phyloP scores from a whole-genome alignment of 2,329 filamentous ascomycete species.

The Penicillium hordei region DNA sequence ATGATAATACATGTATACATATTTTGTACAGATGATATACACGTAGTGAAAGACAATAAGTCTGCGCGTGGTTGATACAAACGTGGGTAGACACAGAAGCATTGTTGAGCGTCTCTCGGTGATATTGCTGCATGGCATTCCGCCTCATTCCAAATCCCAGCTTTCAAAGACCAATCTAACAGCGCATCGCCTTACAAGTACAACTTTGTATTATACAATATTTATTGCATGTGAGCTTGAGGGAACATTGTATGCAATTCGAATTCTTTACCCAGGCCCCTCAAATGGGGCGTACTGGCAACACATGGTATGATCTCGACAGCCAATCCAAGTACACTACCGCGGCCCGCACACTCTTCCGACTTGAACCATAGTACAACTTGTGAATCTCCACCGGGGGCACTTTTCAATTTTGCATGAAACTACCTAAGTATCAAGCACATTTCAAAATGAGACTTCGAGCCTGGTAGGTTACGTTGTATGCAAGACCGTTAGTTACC shows the following conservation, averaged over 20 bases:
- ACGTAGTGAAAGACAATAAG: not conserved
- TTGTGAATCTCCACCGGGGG: not conserved
- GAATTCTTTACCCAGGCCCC: not conserved
- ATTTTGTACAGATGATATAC: not conserved
- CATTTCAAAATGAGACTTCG: not conserved
- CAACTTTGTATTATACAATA: not conserved
- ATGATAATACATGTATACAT: not conserved
- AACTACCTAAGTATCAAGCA: not conserved
- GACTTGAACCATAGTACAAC: not conserved
- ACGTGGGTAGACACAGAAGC: conserved; percentile 1
- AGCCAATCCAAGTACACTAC: not conserved
- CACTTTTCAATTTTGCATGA: not conserved
- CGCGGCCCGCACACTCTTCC: not conserved
- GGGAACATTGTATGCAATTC: not conserved
- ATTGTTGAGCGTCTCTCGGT: not conserved
- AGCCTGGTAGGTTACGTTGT: not conserved
- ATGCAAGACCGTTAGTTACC: conserved; percentile 1
- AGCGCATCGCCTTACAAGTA: not conserved
- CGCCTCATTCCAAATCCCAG: not conserved
- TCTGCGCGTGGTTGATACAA: conserved; percentile 1
- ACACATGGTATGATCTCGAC: conserved; percentile 3
- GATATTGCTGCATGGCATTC: not conserved
- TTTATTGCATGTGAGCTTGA: not conserved
- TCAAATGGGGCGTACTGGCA: not conserved
- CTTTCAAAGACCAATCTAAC: not conserved